A percentile compares a stretch with the other conserved stretches of the same genome.
Conservation (phyloP, 805 yeast genomes). For the Zygotorulaspora sp. region DNA sequence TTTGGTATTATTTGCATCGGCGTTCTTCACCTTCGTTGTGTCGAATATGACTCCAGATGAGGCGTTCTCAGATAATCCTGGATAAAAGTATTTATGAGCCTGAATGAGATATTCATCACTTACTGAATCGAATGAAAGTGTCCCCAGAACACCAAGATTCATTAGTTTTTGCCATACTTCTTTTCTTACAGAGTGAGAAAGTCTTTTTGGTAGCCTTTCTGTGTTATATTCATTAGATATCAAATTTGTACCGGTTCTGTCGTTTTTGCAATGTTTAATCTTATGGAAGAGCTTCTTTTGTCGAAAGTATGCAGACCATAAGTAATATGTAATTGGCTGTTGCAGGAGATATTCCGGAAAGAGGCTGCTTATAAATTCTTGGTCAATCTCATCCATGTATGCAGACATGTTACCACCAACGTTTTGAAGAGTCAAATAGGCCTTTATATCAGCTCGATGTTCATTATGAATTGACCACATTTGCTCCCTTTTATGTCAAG, state of each 20-base stretch:
- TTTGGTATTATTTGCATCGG: slow-evolving; percentile 4
- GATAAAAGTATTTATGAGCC: slow-evolving; percentile 32
- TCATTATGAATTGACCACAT: no score
- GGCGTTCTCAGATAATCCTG: slow-evolving; percentile 8
- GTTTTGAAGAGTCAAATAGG: no score
- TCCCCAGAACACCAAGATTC: slow-evolving; percentile 32
- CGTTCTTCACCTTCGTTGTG: background rate
- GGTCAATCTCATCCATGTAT: slow-evolving; percentile 28
- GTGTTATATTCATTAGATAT: slow-evolving; percentile 3
- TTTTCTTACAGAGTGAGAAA: slow-evolving; percentile 22
- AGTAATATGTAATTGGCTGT: slow-evolving; percentile 32
- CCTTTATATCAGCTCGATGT: no score
- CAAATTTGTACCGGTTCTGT: slow-evolving; percentile 5
- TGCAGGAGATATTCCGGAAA: slow-evolving; percentile 32
- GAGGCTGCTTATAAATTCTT: slow-evolving; percentile 23
- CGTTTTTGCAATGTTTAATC: slow-evolving; percentile 13
- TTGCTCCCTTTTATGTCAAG: slow-evolving; percentile 5
- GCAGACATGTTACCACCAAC: slow-evolving; percentile 16
- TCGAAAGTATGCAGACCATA: slow-evolving; percentile 26
- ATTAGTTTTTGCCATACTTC: slow-evolving; percentile 34
- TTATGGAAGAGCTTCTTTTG: slow-evolving; percentile 28
- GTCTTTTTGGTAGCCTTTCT: slow-evolving; percentile 8
- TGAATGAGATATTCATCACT: slow-evolving; percentile 32
- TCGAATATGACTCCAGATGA: slow-evolving; percentile 1
- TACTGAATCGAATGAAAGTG: slow-evolving; percentile 29